Evolutionary conservation across 768 basidiomycete species (phyloP), one percentile per base, ranked within the genome.

Genomic region (Phylloporus sp.): DNA sequence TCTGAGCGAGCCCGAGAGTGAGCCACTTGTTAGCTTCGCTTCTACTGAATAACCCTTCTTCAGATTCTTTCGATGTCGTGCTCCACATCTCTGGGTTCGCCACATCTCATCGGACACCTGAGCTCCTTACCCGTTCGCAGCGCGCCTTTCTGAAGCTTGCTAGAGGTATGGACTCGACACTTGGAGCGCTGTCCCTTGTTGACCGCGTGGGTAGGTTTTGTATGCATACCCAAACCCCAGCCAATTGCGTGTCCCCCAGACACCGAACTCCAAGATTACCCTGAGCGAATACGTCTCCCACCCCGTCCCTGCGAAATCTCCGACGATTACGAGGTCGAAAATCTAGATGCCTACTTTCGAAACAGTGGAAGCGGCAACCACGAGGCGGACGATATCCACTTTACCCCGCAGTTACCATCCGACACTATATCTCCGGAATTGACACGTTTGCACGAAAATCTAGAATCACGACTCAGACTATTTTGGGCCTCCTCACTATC

Each of bases 401-500:
- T 17, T 38, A 34, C 37, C 32, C 61, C 18, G 44, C 59, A 42
- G 41, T 61, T 23, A 43, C 59, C 20, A 49, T 63, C 15, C 54
- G 65, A 44, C 52, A 46, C 38, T 18, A 35, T 61, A 31, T 48
- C 62, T 6, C 53, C 49, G 6, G 67, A 73, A 18, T 59, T 86
- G 15, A 76, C 71, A 4, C 73, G 76, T 21, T 72, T 84, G 42
- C 84, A 92, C 52, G 71, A 72, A 11, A 94, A 93, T 56, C 74
- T 95, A 5, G 86, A 91, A 59, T 64, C 74, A 6, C 81, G 92
- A 1, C 68, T 95, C 21, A 80, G 78, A 38, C 80, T 84, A 0
- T 92, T 95, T 66, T 93, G 89, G 89, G 77, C 84, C 3, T 80
- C 82, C 5, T 80, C 79, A 1, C 69, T 94, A 0, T 59, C 84